These are phyloP conservation scores for Geotrichum armillariae DNA, from an alignment of 1,139 yeast species.

Conservation along the genomic window DNA sequence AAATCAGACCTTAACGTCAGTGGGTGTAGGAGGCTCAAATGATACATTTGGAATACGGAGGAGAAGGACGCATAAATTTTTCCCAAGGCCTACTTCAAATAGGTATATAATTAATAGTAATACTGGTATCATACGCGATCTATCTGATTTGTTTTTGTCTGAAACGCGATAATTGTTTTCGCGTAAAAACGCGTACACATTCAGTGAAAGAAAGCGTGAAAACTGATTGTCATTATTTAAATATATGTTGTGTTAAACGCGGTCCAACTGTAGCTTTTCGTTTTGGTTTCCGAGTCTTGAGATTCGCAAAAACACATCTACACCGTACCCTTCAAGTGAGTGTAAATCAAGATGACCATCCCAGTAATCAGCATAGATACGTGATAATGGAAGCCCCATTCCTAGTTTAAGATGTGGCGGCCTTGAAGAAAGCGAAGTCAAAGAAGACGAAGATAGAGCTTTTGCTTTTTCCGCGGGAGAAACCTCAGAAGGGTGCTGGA, in stretches of 20 bases:
- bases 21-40: too few species aligned
- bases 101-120: too few species aligned
- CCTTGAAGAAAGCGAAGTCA: constrained; percentile 60
- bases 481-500: constrained; percentile 1
- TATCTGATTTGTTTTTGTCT: too few species aligned
- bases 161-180: too few species aligned
- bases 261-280: constrained; percentile 66
- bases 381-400: constrained; percentile 86
- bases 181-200: too few species aligned
- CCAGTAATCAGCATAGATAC: constrained; percentile 94
- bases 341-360: constrained; percentile 83
- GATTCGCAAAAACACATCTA: constrained; percentile 78
- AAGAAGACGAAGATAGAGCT: constrained; percentile 39
- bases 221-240: too few species aligned
- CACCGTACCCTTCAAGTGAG: constrained; percentile 86
- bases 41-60: too few species aligned
- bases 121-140: too few species aligned
- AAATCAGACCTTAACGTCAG: too few species aligned
- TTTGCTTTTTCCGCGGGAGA: constrained; percentile 11
- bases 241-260: constrained; percentile 54
- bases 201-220: too few species aligned
- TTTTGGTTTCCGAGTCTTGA: constrained; percentile 74
- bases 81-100: too few species aligned
- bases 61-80: too few species aligned
- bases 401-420: constrained; percentile 78